Percentiles rank a stretch among this genome's conserved stretches.
Evolutionary conservation across 495 filamentous ascomycete species (phyloP).

Genomic region (Neurospora intermedia): DNA sequence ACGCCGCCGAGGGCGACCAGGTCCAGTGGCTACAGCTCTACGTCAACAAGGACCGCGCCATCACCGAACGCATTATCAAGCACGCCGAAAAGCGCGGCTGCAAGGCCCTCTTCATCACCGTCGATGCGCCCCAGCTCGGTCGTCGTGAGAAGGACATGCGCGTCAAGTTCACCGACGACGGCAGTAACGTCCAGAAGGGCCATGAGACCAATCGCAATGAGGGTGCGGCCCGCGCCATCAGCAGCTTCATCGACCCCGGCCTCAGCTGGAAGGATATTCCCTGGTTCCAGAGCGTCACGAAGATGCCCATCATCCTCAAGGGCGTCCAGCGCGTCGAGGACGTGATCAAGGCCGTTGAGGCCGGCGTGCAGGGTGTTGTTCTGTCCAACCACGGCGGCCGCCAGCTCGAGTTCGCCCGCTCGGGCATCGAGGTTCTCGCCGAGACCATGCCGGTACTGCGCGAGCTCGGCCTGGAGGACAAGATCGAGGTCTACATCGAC

Average conservation of each 20-base stretch:
- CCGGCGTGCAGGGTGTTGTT: slow-evolving; percentile 82
- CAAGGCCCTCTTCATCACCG: slow-evolving; percentile 96
- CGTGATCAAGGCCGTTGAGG: slow-evolving; percentile 73
- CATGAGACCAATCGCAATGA: slow-evolving; percentile 74
- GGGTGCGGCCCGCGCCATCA: slow-evolving; percentile 84
- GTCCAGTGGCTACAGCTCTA: slow-evolving; percentile 97
- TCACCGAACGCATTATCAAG: slow-evolving; percentile 81
- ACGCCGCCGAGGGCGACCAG: slow-evolving; percentile 69
- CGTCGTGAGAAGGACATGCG: slow-evolving; percentile 95
- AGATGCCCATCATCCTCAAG: slow-evolving; percentile 95
- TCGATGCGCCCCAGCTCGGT: slow-evolving; percentile 92
- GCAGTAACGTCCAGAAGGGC: slow-evolving; percentile 68
- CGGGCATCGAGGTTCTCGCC: slow-evolving; percentile 85
- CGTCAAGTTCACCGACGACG: slow-evolving; percentile 77
- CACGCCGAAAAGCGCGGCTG: slow-evolving; percentile 89
- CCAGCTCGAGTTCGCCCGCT: slow-evolving; percentile 89
- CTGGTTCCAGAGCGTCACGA: slow-evolving; percentile 86
- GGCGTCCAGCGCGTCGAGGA: slow-evolving; percentile 95
- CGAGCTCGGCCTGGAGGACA: slow-evolving; percentile 67
- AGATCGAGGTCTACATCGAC: slow-evolving; percentile 85
- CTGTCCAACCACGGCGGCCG: slow-evolving; percentile 95
- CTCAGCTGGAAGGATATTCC: slow-evolving; percentile 91
- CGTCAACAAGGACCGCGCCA: slow-evolving; percentile 90
- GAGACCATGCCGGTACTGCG: slow-evolving; percentile 94
- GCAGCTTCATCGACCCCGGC: slow-evolving; percentile 86